phyloP scores from a whole-genome alignment of 2,329 filamentous ascomycete species.

The Nothopassalora personata region DNA sequence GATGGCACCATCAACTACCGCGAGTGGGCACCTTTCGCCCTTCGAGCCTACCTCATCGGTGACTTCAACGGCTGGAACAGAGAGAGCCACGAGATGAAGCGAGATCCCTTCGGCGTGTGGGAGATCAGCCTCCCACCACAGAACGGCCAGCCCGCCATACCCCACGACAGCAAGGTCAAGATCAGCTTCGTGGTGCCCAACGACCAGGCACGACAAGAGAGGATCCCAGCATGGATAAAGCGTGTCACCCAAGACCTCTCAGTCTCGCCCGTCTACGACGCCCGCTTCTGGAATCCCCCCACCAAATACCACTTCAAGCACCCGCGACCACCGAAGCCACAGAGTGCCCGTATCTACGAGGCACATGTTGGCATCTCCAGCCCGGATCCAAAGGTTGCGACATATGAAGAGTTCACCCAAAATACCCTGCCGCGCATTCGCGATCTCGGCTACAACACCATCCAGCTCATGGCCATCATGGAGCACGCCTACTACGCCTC shows the following conservation, averaged over 20 bases:
- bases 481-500: constrained; percentile 99
- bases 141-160: constrained; percentile 70
- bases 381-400: constrained; percentile 79
- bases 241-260: constrained; percentile 89
- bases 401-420: constrained; percentile 94
- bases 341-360: constrained; percentile 88
- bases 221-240: constrained; percentile 93
- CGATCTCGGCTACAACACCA: constrained; percentile 88
- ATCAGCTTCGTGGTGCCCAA: constrained; percentile 72
- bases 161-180: constrained; percentile 95
- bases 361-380: constrained; percentile 98
- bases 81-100: constrained; percentile 79
- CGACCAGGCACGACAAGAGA: constrained; percentile 71
- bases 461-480: constrained; percentile 98
- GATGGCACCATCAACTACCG: constrained; percentile 85
- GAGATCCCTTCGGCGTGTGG: constrained; percentile 79
- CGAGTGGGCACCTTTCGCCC: constrained; percentile 93
- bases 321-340: constrained; percentile 71
- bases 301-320: constrained; percentile 84
- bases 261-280: constrained; percentile 89
- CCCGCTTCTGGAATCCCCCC: constrained; percentile 94
- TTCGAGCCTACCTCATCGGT: constrained; percentile 77
- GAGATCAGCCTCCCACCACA: constrained; percentile 73
- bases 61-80: constrained; percentile 95
- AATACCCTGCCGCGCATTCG: constrained; percentile 90